Percentiles rank a stretch among this genome's conserved stretches.
These are phyloP conservation scores for Rauvolfia tetraphylla DNA, from an alignment of 257 asterid species.

Conservation along the genomic window DNA sequence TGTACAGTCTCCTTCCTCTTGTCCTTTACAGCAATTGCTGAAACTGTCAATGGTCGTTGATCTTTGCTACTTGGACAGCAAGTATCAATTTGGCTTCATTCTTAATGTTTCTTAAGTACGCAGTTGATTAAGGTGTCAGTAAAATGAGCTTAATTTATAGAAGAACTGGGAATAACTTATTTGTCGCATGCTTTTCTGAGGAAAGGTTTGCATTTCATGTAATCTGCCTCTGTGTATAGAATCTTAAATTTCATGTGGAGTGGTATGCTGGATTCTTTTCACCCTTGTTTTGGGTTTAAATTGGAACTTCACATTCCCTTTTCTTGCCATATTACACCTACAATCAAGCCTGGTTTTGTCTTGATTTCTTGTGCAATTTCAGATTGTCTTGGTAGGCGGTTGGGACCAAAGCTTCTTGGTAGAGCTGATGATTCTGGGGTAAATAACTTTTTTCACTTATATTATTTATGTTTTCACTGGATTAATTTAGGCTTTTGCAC, in stretches of 20 bases:
- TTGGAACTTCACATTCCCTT: background rate
- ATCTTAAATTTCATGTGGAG: background rate
- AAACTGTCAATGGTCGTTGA: too few species aligned
- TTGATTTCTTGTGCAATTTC: conserved; percentile 31
- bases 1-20: too few species aligned
- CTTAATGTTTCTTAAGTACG: background rate
- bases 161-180: background rate
- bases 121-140: background rate
- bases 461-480: conserved; percentile 13
- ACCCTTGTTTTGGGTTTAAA: background rate
- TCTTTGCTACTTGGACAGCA: conserved; percentile 6
- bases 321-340: background rate
- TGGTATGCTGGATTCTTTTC: background rate
- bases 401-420: conserved; percentile 94
- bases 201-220: background rate
- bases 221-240: background rate
- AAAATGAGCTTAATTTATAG: background rate
- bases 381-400: conserved; percentile 96
- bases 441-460: conserved; percentile 9
- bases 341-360: conserved; percentile 8
- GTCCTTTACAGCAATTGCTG: too few species aligned
- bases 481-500: conserved; percentile 6
- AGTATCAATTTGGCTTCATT: background rate
- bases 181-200: background rate
- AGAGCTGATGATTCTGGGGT: conserved; percentile 94